A percentile compares a stretch with the other conserved stretches of the same genome.
Conservation (phyloP, 257 asterid species). For the Ilex asprella region DNA sequence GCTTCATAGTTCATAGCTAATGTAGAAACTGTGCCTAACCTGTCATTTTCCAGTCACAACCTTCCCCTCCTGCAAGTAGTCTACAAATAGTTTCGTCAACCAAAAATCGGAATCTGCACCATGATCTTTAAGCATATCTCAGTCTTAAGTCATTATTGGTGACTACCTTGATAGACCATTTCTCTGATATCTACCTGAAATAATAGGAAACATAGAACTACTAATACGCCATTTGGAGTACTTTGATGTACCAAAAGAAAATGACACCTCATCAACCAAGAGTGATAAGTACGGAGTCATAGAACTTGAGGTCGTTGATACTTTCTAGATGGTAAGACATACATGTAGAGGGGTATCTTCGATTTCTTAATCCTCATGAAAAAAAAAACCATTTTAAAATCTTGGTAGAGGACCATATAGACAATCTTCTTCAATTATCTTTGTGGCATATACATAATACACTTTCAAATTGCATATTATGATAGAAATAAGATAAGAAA, state of each 20-base stretch:
- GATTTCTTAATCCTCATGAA: no score
- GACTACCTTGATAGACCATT: slow-evolving; percentile 61
- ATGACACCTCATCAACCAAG: neutral
- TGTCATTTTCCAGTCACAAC: slow-evolving; percentile 95
- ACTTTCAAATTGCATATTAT: no score
- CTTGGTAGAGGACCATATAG: no score
- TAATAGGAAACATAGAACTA: slow-evolving; percentile 2
- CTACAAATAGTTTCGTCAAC: slow-evolving; percentile 74
- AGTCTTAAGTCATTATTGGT: slow-evolving; percentile 48
- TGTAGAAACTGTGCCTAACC: slow-evolving; percentile 69
- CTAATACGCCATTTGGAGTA: neutral
- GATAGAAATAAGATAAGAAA: neutral
- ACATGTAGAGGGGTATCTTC: no score
- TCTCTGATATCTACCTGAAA: slow-evolving; percentile 67
- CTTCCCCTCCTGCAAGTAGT: slow-evolving; percentile 86
- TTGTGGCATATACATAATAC: no score
- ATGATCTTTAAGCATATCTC: slow-evolving; percentile 60
- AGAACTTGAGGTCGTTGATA: neutral
- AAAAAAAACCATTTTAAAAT: no score
- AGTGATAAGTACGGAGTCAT: neutral
- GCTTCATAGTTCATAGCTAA: slow-evolving; percentile 67
- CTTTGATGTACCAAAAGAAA: no score
- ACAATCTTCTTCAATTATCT: no score
- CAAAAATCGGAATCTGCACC: slow-evolving; percentile 56
- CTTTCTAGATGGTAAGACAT: neutral